Conservation (phyloP, 2,329 filamentous ascomycete genomes). For the Bipolaris sorokiniana region DNA sequence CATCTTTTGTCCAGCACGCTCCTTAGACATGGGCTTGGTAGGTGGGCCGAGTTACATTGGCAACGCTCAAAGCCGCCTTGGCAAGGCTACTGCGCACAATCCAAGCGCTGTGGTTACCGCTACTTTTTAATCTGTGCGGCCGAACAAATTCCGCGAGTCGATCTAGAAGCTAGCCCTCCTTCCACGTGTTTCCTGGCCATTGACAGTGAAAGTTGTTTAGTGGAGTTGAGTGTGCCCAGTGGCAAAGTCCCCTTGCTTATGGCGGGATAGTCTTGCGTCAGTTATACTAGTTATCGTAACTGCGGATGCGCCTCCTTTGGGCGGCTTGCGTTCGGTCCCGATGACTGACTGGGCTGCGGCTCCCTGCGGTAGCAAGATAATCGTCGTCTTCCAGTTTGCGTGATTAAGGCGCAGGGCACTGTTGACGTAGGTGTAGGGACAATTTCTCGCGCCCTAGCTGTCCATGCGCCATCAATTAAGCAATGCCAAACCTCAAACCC, state of each 20-base stretch:
- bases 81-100: background rate
- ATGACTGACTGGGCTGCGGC: background rate
- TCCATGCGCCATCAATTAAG: conserved; percentile 8
- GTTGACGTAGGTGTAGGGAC: background rate
- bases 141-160: conserved; percentile 12
- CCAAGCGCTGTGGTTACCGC: background rate
- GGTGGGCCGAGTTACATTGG: background rate
- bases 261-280: background rate
- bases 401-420: background rate
- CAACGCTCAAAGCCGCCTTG: conserved; percentile 2
- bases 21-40: background rate
- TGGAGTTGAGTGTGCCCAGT: background rate
- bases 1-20: background rate
- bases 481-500: conserved; percentile 9
- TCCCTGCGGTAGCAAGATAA: background rate
- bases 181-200: background rate
- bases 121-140: conserved; percentile 4
- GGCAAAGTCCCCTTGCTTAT: background rate
- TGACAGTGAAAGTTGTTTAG: background rate
- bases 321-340: background rate
- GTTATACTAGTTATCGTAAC: background rate
- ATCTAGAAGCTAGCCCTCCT: conserved; percentile 1
- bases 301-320: background rate
- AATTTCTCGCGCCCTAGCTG: background rate
- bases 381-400: no score